Percentiles rank a stretch among this genome's conserved stretches.
Evolutionary conservation across 1,284 basidiomycete species (phyloP).

Genomic region (Leccinum griseonigrum): DNA sequence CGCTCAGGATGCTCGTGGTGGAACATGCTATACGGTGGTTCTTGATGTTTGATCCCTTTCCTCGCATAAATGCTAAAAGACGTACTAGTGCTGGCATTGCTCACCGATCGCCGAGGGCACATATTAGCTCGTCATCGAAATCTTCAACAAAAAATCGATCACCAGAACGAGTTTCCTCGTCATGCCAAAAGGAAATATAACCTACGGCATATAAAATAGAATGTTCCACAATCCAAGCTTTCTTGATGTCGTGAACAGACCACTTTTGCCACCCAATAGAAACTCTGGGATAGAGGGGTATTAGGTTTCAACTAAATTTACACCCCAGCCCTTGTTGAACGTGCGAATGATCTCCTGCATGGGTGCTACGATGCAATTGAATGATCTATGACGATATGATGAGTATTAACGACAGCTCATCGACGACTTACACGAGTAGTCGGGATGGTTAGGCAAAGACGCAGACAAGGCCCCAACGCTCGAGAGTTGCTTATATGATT

Average conservation of each 20-base stretch:
- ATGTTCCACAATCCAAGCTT: constrained; percentile 30
- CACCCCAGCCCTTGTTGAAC: constrained; percentile 37
- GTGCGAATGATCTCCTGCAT: constrained; percentile 45
- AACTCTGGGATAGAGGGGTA: constrained; percentile 27
- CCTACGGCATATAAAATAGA: constrained; percentile 27
- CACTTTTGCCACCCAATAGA: constrained; percentile 54
- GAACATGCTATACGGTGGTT: too few relatives aligned
- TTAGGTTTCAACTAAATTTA: too few relatives aligned
- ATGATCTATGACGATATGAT: background rate
- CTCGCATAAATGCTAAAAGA: background rate
- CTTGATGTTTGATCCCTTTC: too few relatives aligned
- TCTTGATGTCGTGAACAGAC: constrained; percentile 49
- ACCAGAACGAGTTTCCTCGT: background rate
- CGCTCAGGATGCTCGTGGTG: too few relatives aligned
- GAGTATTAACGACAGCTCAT: too few relatives aligned
- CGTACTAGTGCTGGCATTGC: constrained; percentile 48
- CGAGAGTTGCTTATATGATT: constrained; percentile 53
- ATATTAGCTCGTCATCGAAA: constrained; percentile 51
- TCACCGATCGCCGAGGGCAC: constrained; percentile 51
- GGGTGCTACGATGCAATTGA: constrained; percentile 17
- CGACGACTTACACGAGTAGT: constrained; percentile 33
- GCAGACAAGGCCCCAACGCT: constrained; percentile 61
- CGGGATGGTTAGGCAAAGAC: constrained; percentile 53
- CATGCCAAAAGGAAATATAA: constrained; percentile 1
- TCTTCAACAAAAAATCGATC: constrained; percentile 21